These are phyloP conservation scores for Spatholobus suberectus DNA, from an alignment of 306 rosid species.

Conservation along the genomic window DNA sequence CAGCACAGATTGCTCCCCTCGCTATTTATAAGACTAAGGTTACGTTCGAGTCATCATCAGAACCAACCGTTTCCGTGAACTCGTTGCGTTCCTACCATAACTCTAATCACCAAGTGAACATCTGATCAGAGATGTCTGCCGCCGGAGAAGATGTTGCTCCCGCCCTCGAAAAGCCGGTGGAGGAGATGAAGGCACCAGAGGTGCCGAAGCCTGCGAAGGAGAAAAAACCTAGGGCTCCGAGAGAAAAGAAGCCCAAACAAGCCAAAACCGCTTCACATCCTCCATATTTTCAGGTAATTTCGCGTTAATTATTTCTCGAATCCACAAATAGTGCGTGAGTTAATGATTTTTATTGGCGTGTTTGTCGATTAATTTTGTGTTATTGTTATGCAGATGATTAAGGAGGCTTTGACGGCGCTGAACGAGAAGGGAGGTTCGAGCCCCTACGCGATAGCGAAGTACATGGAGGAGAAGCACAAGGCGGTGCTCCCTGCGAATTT, in stretches of 20 bases:
- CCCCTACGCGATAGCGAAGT: slow-evolving; percentile 86
- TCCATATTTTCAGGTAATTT: slow-evolving; percentile 79
- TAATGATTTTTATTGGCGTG: no score
- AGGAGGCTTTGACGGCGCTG: slow-evolving; percentile 75
- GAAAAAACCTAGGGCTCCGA: slow-evolving; percentile 57
- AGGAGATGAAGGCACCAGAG: slow-evolving; percentile 45
- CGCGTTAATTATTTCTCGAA: neutral
- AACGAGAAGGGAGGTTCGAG: slow-evolving; percentile 87
- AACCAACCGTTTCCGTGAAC: neutral
- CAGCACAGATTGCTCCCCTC: slow-evolving; percentile 37
- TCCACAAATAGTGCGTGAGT: neutral
- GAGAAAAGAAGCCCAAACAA: slow-evolving; percentile 64
- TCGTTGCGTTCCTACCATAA: neutral
- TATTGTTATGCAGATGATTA: slow-evolving; percentile 67
- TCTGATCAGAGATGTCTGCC: slow-evolving; percentile 53
- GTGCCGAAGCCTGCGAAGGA: slow-evolving; percentile 53
- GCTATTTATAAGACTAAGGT: slow-evolving; percentile 39
- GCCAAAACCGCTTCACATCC: slow-evolving; percentile 75
- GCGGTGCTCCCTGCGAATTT: slow-evolving; percentile 73
- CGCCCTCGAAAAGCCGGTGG: slow-evolving; percentile 41
- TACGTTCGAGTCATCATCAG: fast-evolving
- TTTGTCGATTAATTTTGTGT: neutral
- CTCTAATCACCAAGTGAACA: neutral
- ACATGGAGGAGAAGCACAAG: slow-evolving; percentile 88
- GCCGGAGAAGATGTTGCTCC: slow-evolving; percentile 46